phyloP scores from a whole-genome alignment of 345 rosid genomes.

The Eutrema heterophyllum region DNA sequence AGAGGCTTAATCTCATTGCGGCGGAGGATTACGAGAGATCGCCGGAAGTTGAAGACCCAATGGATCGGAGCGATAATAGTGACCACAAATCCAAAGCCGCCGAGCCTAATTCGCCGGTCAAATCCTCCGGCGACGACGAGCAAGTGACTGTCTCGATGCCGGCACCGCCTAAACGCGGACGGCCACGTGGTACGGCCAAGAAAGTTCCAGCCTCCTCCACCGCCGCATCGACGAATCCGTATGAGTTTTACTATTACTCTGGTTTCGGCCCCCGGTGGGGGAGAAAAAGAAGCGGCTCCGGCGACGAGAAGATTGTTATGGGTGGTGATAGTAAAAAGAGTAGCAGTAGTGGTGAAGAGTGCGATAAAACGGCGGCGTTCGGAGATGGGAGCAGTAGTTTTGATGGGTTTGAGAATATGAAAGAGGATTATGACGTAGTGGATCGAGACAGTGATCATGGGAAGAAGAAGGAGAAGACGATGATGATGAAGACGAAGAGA shows the following conservation, averaged over 20 bases:
- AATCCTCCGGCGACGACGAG: constrained; percentile 9
- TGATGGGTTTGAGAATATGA: constrained; percentile 31
- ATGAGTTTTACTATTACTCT: constrained; percentile 87
- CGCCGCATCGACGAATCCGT: constrained; percentile 40
- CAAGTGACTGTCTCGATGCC: constrained; percentile 1
- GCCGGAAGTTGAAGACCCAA: constrained; percentile 15
- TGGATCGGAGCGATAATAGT: constrained; percentile 14
- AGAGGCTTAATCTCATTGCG: constrained; percentile 34
- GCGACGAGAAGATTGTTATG: constrained; percentile 14
- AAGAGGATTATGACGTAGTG: constrained; percentile 39
- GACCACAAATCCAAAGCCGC: constrained; percentile 31
- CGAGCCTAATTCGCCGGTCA: constrained; percentile 31
- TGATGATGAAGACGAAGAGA: constrained; percentile 36
- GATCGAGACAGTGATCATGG: constrained; percentile 22
- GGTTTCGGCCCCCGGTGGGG: constrained; percentile 94
- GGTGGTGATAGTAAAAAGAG: background rate
- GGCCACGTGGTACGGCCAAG: constrained; percentile 40
- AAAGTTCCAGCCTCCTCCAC: constrained; percentile 23
- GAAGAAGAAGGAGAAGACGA: constrained; percentile 2
- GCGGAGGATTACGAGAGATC: constrained; percentile 32
- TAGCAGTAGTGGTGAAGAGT: constrained; percentile 26
- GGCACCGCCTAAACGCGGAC: constrained; percentile 29
- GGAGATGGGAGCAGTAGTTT: constrained; percentile 9
- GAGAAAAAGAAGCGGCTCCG: constrained; percentile 47
- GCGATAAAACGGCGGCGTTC: constrained; percentile 11